A percentile compares a stretch with the other conserved stretches of the same genome.
These are phyloP conservation scores for Cymodocea nodosa DNA, from an alignment of 116 monocot species.

Conservation along the genomic window DNA sequence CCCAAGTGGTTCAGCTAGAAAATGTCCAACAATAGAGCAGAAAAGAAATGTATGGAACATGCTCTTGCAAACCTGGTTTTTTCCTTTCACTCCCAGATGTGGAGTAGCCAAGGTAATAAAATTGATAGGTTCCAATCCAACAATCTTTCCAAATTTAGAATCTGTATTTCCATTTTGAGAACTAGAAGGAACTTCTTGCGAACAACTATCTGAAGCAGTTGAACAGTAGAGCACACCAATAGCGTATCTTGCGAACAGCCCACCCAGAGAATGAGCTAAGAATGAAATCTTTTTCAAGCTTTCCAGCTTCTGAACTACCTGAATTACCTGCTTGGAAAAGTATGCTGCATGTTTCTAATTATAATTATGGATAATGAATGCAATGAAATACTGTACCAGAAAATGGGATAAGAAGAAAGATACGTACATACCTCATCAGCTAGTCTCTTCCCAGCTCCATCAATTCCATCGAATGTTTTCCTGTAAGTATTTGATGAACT, in stretches of 20 bases:
- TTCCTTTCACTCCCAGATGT: slow-evolving; percentile 90
- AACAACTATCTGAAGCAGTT: slow-evolving; percentile 7
- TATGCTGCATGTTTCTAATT: neutral
- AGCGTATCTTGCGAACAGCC: slow-evolving; percentile 83
- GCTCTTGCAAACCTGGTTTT: slow-evolving; percentile 41
- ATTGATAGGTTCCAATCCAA: slow-evolving; percentile 63
- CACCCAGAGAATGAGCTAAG: slow-evolving; percentile 81
- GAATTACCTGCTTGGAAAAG: slow-evolving; percentile 34
- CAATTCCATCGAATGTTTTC: slow-evolving; percentile 80
- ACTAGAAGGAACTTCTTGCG: slow-evolving; percentile 4
- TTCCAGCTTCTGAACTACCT: slow-evolving; percentile 38
- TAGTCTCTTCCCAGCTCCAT: slow-evolving; percentile 74
- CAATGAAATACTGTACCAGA: neutral
- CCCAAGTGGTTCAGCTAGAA: neutral
- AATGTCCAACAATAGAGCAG: neutral
- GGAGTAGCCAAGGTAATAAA: slow-evolving; percentile 95
- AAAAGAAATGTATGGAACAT: neutral
- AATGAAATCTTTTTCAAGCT: slow-evolving; percentile 80
- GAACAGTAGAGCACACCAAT: slow-evolving; percentile 55
- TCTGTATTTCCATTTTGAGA: slow-evolving; percentile 4
- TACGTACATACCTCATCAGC: slow-evolving; percentile 62
- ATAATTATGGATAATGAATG: neutral
- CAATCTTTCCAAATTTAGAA: slow-evolving; percentile 34
- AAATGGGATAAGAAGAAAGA: neutral
- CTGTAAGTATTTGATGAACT: slow-evolving; percentile 80